phyloP scores from a whole-genome alignment of 1,284 basidiomycete genomes.

The Caloboletus firmus region DNA sequence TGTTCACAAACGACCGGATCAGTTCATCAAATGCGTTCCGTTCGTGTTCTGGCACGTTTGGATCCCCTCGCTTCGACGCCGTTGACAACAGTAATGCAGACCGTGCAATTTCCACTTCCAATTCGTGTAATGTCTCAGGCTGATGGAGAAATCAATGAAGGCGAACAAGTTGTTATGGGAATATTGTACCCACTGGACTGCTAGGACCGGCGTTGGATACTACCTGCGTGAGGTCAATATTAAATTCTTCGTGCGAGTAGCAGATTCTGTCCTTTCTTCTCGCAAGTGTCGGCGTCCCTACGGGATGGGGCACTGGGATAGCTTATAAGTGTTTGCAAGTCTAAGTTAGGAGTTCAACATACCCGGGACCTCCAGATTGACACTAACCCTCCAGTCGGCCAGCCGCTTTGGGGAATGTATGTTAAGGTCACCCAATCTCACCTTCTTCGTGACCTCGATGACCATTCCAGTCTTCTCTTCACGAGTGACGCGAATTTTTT shows the following conservation, averaged over 20 bases:
- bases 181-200: constrained; percentile 45
- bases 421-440: constrained; percentile 85
- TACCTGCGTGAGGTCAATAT: constrained; percentile 94
- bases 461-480: constrained; percentile 74
- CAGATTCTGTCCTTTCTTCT: constrained; percentile 90
- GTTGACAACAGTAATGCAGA: constrained; percentile 58
- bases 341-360: constrained; percentile 29
- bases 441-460: constrained; percentile 72
- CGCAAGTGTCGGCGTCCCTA: constrained; percentile 55
- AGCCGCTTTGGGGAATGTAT: constrained; percentile 78
- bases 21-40: constrained; percentile 76
- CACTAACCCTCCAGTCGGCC: constrained; percentile 92
- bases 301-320: constrained; percentile 54
- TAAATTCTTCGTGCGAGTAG: constrained; percentile 90
- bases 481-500: constrained; percentile 83
- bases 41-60: constrained; percentile 56
- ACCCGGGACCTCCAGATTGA: constrained; percentile 84
- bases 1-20: constrained; percentile 81
- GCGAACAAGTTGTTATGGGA: background rate
- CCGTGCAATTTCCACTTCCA: constrained; percentile 70
- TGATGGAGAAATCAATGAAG: constrained; percentile 29
- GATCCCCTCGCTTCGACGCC: constrained; percentile 59
- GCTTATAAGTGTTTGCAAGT: constrained; percentile 2
- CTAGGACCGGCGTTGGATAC: constrained; percentile 48
- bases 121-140: constrained; percentile 66